These are phyloP conservation scores for Takashimella tepidaria DNA, from an alignment of 1,284 basidiomycete genomes.

Conservation along the genomic window DNA sequence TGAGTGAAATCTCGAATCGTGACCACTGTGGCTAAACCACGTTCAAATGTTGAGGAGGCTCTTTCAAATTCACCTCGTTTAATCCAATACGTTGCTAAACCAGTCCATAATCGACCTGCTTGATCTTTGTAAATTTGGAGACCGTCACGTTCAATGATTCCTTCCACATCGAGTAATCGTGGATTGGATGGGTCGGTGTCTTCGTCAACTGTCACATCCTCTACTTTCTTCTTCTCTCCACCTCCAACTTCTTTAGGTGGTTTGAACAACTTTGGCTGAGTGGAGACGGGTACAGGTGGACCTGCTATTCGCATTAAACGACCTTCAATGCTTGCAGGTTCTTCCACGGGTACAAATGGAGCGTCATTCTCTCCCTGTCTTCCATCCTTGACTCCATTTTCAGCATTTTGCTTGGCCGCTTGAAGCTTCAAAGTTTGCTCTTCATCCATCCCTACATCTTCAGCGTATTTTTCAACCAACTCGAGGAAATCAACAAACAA, in stretches of 20 bases:
- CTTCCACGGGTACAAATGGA: constrained; percentile 12
- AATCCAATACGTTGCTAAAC: constrained; percentile 97
- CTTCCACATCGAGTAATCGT: constrained; percentile 78
- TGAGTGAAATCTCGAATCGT: constrained; percentile 97
- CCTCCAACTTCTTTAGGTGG: constrained; percentile 16
- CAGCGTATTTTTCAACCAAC: constrained; percentile 82
- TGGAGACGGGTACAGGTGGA: constrained; percentile 57
- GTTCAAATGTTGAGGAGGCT: constrained; percentile 81
- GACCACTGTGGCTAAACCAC: constrained; percentile 75
- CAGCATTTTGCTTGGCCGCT: constrained; percentile 47
- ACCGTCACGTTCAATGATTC: constrained; percentile 78
- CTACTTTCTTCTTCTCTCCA: constrained; percentile 49
- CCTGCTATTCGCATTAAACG: constrained; percentile 70
- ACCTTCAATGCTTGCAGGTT: constrained; percentile 56
- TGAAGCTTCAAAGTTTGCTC: constrained; percentile 58
- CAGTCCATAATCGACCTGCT: constrained; percentile 92
- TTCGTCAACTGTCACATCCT: constrained; percentile 58
- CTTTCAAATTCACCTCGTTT: constrained; percentile 92
- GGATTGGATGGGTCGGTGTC: constrained; percentile 74
- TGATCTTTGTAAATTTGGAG: constrained; percentile 89
- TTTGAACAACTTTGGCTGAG: constrained; percentile 22
- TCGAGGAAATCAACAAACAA: constrained; percentile 89
- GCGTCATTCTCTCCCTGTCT: constrained; percentile 13
- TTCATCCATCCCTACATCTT: constrained; percentile 86
- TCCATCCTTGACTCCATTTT: constrained; percentile 50